These are phyloP conservation scores for Sclerotinia trifoliorum DNA, from an alignment of 2,329 filamentous ascomycete genomes.

Conservation along the genomic window DNA sequence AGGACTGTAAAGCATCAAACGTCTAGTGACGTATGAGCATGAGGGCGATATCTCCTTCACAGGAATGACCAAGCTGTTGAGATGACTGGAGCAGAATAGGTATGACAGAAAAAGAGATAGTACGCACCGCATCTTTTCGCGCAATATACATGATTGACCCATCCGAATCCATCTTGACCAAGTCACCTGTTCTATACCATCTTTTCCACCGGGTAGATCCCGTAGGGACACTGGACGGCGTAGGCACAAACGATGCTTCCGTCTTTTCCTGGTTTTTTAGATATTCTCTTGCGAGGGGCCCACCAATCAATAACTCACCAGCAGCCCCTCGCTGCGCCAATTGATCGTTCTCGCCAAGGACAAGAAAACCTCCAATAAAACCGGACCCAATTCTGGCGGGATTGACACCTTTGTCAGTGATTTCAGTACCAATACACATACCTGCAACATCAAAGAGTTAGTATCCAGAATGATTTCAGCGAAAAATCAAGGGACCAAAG, in stretches of 20 bases:
- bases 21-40: no score
- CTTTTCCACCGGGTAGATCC: constrained; percentile 42
- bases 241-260: constrained; percentile 42
- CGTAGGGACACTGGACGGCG: constrained; percentile 48
- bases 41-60: not conserved
- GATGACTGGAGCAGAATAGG: not conserved
- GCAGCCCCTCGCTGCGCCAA: constrained; percentile 38
- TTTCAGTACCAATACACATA: constrained; percentile 9
- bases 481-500: not conserved
- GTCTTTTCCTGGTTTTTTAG: constrained; percentile 43
- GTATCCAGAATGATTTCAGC: not conserved
- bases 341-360: constrained; percentile 27
- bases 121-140: constrained; percentile 54
- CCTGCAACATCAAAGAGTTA: not conserved
- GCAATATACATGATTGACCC: constrained; percentile 55
- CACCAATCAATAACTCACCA: constrained; percentile 45
- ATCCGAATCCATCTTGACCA: constrained; percentile 54
- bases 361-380: constrained; percentile 13
- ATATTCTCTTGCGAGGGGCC: constrained; percentile 44
- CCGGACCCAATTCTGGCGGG: not conserved
- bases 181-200: constrained; percentile 60
- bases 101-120: not conserved
- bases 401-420: not conserved
- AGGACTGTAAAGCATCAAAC: not conserved
- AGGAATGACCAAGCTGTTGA: not conserved